Evolutionary conservation across 345 rosid genomes (phyloP).

Genomic region (Syzygium grande): DNA sequence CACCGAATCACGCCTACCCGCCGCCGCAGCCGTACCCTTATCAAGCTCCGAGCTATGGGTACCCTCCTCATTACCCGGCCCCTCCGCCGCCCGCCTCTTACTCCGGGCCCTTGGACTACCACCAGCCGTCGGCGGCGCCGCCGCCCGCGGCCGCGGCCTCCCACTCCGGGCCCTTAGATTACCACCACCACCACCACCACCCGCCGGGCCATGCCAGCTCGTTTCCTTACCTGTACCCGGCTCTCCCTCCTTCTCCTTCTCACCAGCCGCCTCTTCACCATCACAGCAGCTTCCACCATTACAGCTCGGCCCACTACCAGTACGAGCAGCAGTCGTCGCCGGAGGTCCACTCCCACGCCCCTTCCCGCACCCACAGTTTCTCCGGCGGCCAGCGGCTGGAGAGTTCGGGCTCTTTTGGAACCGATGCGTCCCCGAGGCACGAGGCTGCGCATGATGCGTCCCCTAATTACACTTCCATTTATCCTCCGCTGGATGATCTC

Average conservation of each 20-base stretch:
- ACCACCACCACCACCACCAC: conserved; percentile 11
- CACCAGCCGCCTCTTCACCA: conserved; percentile 30
- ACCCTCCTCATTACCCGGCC: conserved; percentile 28
- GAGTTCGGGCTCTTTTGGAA: conserved; percentile 19
- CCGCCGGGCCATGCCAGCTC: conserved; percentile 6
- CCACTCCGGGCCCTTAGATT: conserved; percentile 32
- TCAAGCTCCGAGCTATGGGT: conserved; percentile 19
- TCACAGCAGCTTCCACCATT: conserved; percentile 33
- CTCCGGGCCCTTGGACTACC: conserved; percentile 1
- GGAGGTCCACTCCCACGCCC: conserved; percentile 29
- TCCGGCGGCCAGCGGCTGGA: conserved; percentile 44
- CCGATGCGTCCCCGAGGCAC: not conserved
- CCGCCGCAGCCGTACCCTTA: not conserved
- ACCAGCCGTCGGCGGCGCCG: conserved; percentile 4
- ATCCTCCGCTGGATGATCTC: conserved; percentile 66
- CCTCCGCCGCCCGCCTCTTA: not conserved
- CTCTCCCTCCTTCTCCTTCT: conserved; percentile 8
- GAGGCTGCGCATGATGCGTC: conserved; percentile 7
- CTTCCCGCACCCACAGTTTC: conserved; percentile 25
- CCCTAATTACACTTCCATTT: conserved; percentile 28
- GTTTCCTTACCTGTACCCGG: conserved; percentile 38
- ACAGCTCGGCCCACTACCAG: conserved; percentile 28
- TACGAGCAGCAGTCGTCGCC: conserved; percentile 33
- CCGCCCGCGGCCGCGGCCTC: conserved; percentile 13
- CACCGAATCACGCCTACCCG: conserved; percentile 15